Evolutionary conservation across 768 basidiomycete genomes (phyloP), one percentile per base, ranked within the genome.

Genomic region (Kwoniella newhampshirensis): DNA sequence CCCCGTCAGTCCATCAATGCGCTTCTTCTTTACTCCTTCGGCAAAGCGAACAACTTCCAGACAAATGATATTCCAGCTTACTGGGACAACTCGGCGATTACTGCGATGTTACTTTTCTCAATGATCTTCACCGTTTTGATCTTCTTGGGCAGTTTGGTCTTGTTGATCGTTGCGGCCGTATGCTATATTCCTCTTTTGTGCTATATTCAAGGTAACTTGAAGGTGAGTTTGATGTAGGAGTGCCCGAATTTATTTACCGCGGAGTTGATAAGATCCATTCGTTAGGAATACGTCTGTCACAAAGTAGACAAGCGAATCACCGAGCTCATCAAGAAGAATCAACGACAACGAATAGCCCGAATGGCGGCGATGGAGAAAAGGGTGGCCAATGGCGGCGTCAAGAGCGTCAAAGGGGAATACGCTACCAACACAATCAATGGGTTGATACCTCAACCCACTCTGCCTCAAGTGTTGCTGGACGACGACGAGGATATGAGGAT

Each of bases 241-340:
- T 8, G 8, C 18, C 41, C 23, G n/a, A 45, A 7, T 23, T 45
- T 15, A 45, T 21, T 21, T 46, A 9, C 32, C 8, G 3, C 17
- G 17, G 27, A 46, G 27, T 18, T 49, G 28, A 49, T 35, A 15
- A 23, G 18, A 7, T 1, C n/a, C 5, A 30, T 15, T 23, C 28
- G 3, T 13, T 62, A 90, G 87, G 94, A 99, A 82, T 97, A 96
- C 78, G 90, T 89, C 77, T 97, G 93, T 75, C 91, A 98, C 81
- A 96, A 97, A 77, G 91, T 97, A 47, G 94, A 99, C 80, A 97
- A 97, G 89, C 91, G 94, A 62, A 97, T 98, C 66, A 83, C 86
- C 56, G 89, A 87, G 71, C 86, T 97, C 57, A 91, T 98, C 81
- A 92, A 89, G 78, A 87, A 88, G 62, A 87, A 87, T 76, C 87